Base-by-base conservation (phyloP, 192 early-diverging fungal species). In the Physocladia obscura region DNA sequence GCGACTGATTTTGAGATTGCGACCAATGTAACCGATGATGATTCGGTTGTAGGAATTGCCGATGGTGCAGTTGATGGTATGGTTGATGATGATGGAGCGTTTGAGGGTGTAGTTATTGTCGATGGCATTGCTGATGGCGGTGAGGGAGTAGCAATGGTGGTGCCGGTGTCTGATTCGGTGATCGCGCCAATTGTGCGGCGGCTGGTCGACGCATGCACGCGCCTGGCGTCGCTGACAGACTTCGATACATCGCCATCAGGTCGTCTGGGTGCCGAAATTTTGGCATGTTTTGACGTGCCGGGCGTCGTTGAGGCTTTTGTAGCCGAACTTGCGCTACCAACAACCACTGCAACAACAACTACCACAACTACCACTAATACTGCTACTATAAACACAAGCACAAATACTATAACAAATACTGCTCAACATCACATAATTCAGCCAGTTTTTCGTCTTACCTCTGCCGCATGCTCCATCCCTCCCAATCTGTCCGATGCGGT, bases 291-390 rank as follows among this genome's bases (percentile, higher is more conserved):
- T 30, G 59, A 62, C 17, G 59, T 62, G 26, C 4, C 11, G 44
- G 59, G 59, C 38, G 59, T 62, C 26, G 21, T 47, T 26, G 59
- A 62, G 39, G 59, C 59, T 15, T 44, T 62, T 44, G 1, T 62
- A 17, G 40, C 36, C 27, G 36, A 38, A 13, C 8, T 62, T 19
- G 35, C 40, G 8, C 35, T 57, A 35, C 24, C 56, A 5, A 5
- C 11, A 27, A 35, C 56, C 6, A 54, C 51, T n/a, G n/a, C n/a
- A n/a, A n/a, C n/a, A n/a, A n/a, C n/a, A n/a, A n/a, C n/a, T n/a
- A n/a, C n/a, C n/a, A 4, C 56, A 17, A 17, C 17, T 11, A 4
- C 29, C 29, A 27, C 11, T 17, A 15, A 27, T 35, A 30, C 56
- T 35, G 11, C 17, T 54, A 19, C 17, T 54, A 26, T 11, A 11